phyloP scores from a whole-genome alignment of 2,329 filamentous ascomycete species.

The Hypoxylon sp. region DNA sequence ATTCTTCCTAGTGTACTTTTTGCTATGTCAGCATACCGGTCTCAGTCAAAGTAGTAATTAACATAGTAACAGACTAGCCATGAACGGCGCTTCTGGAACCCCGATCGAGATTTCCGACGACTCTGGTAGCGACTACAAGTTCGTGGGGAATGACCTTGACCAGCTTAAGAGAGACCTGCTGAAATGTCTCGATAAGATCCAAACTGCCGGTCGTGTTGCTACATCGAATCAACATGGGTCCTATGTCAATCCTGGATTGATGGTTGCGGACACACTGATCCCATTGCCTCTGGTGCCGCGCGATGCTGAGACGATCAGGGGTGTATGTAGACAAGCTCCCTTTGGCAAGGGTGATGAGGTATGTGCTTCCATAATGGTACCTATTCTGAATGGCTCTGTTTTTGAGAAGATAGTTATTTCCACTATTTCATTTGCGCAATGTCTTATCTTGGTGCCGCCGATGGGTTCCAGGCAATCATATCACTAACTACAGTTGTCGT shows the following conservation, averaged over 20 bases:
- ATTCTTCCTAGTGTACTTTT: not conserved
- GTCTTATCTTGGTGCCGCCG: not conserved
- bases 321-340: conserved; percentile 51
- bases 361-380: no score
- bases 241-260: conserved; percentile 50
- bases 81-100: not conserved
- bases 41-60: not conserved
- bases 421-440: no score
- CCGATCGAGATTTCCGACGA: conserved; percentile 5
- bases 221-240: conserved; percentile 25
- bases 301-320: conserved; percentile 50
- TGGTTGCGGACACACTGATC: conserved; percentile 46
- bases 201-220: conserved; percentile 40
- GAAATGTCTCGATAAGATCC: conserved; percentile 40
- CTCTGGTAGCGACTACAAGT: not conserved
- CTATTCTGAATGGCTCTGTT: no score
- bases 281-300: conserved; percentile 48
- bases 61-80: not conserved
- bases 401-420: no score
- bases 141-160: not conserved
- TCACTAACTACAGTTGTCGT: not conserved
- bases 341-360: conserved; percentile 57
- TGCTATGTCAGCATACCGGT: not conserved
- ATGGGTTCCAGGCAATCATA: not conserved
- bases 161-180: conserved; percentile 4